A percentile compares a stretch with the other conserved stretches of the same genome.
Conservation (phyloP, 306 rosid species). For the Begonia masoniana region DNA sequence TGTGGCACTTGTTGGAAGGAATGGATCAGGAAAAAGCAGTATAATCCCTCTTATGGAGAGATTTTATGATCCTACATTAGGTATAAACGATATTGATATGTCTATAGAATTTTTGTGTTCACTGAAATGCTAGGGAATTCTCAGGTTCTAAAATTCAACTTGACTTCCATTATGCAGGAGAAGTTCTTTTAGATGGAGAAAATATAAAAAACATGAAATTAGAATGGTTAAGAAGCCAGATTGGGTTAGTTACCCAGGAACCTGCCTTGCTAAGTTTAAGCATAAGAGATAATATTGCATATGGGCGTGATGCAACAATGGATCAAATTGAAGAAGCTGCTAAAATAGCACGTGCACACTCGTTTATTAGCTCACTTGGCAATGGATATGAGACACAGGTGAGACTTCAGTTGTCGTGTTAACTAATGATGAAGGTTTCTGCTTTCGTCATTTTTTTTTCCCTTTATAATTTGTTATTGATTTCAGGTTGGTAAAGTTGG, state of each 20-base stretch:
- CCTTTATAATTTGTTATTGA: constrained; percentile 10
- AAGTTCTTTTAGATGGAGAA: constrained; percentile 99
- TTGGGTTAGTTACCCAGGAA: constrained; percentile 96
- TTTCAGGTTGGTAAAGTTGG: constrained; percentile 96
- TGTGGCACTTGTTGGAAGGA: constrained; percentile 98
- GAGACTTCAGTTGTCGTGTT: constrained; percentile 7
- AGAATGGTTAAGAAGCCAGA: constrained; percentile 97
- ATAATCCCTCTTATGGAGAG: constrained; percentile 99
- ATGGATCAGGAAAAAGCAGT: constrained; percentile 99
- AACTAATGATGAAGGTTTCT: constrained; percentile 1
- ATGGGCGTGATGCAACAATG: constrained; percentile 76
- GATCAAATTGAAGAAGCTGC: constrained; percentile 99
- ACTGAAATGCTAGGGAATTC: neutral
- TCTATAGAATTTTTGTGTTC: neutral
- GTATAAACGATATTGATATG: constrained; percentile 20
- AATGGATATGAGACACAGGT: constrained; percentile 92
- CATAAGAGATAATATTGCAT: constrained; percentile 95
- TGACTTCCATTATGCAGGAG: constrained; percentile 52
- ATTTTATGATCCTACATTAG: constrained; percentile 97
- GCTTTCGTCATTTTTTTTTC: constrained; percentile 5
- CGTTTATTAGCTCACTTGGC: constrained; percentile 85
- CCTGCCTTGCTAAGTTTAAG: constrained; percentile 97
- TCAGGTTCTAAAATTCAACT: neutral
- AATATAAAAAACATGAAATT: constrained; percentile 82
- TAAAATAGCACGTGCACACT: constrained; percentile 95